Base-by-base conservation (phyloP, 345 rosid genomes). In the Durio zibethinus region DNA sequence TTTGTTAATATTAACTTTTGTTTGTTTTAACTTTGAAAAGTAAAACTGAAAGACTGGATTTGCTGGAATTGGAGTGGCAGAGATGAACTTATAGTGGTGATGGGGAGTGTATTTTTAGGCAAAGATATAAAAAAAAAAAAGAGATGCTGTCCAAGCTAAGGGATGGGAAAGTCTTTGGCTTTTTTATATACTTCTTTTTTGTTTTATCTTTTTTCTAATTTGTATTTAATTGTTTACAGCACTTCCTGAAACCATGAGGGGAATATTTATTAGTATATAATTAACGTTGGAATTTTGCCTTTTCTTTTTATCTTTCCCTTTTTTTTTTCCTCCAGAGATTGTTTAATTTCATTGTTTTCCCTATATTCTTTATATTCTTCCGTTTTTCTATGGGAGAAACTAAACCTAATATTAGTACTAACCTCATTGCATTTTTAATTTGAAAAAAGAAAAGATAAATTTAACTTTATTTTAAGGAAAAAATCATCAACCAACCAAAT, bases 31-130 rank as follows among this genome's bases (percentile, higher is more conserved):
- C 9, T 21, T 74, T 5, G 8, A 5, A 29, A 10, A 21, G 2
- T 11, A 12, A 60, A 40, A 60, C 21, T 43, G 73, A 63, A 71
- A 31, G 68, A 45, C 52, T 43, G 81, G 75, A 76, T 75, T 82
- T 79, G 82, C 81, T 60, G 78, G 79, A 82, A 78, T 38, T 78
- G 80, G 79, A 81, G 83, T 42, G 69, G 77, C 85, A 79, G 77
- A 80, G 78, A 57, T 42, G 56, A 54, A 78, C 64, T 66, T 47
- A 50, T 3, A 77, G 82, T 59, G 81, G 82, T 31, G 36, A 80
- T 73, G 63, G 82, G 73, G 80, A 50, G 73, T 63, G 84, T 83
- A 77, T 62, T 72, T 81, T 71, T 73, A 70, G 76, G 83, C 73
- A 7, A 66, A 61, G 16, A 15, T 2, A 71, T 9, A 40, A 76